phyloP scores from a whole-genome alignment of 1,284 basidiomycete species.

The Ceratorhiza oryzae-sativae region DNA sequence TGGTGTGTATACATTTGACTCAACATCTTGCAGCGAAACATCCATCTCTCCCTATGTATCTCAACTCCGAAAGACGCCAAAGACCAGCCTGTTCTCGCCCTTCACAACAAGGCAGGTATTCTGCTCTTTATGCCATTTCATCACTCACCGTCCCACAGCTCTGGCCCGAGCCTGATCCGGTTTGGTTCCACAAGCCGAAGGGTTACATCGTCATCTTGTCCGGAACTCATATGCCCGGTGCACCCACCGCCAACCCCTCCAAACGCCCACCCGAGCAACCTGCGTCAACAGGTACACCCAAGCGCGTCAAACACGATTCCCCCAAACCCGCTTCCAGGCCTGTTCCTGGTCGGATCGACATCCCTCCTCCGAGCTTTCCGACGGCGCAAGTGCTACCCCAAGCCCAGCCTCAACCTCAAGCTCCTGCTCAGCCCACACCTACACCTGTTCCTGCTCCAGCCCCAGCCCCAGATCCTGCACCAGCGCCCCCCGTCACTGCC shows the following conservation, averaged over 20 bases:
- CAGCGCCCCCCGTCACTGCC: no score
- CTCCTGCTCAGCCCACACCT: not conserved
- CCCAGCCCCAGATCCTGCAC: no score
- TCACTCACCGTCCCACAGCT: conserved; percentile 14
- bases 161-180: conserved; percentile 24
- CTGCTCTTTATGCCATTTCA: not conserved
- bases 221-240: conserved; percentile 22
- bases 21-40: conserved; percentile 59
- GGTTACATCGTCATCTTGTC: conserved; percentile 8
- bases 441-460: no score
- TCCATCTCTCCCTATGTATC: conserved; percentile 63
- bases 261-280: conserved; percentile 37
- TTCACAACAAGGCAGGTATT: not conserved
- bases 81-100: conserved; percentile 51
- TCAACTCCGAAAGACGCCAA: conserved; percentile 55
- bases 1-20: conserved; percentile 9
- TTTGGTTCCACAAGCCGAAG: conserved; percentile 25
- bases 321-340: conserved; percentile 29
- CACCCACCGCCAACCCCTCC: conserved; percentile 13
- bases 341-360: conserved; percentile 22
- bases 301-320: conserved; percentile 19
- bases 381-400: conserved; percentile 28
- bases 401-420: conserved; percentile 9
- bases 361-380: conserved; percentile 18
- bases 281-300: conserved; percentile 26